Evolutionary conservation across 2,329 filamentous ascomycete species (phyloP).

Genomic region (Elsinoe fawcettii): DNA sequence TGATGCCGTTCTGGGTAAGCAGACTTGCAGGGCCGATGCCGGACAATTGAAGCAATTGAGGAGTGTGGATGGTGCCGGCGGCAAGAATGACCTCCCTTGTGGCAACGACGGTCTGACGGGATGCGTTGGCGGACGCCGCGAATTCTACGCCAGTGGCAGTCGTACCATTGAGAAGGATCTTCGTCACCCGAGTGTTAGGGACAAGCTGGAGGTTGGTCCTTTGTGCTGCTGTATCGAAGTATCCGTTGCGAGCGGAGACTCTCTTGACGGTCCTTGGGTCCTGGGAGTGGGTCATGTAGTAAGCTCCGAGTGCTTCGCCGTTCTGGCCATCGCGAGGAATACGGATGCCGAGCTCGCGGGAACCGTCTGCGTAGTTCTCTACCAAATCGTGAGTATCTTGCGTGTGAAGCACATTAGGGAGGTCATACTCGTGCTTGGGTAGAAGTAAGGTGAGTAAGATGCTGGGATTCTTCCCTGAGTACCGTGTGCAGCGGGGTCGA

Average conservation of each 20-base stretch:
- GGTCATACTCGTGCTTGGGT: background rate
- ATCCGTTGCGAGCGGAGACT: constrained; percentile 31
- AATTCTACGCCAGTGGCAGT: constrained; percentile 20
- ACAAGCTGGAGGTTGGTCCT: constrained; percentile 38
- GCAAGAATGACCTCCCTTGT: constrained; percentile 26
- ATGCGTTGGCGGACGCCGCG: constrained; percentile 20
- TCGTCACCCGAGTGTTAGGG: constrained; percentile 25
- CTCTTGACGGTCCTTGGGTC: constrained; percentile 28
- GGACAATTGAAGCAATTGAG: constrained; percentile 27
- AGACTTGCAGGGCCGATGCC: constrained; percentile 52
- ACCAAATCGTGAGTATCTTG: background rate
- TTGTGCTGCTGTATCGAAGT: constrained; percentile 29
- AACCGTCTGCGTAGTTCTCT: constrained; percentile 6
- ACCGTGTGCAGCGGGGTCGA: constrained; percentile 28
- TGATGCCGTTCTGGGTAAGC: constrained; percentile 41
- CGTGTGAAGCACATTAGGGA: background rate
- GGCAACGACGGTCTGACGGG: constrained; percentile 22
- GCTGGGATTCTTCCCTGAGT: constrained; percentile 28
- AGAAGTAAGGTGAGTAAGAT: constrained; percentile 9
- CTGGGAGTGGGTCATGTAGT: constrained; percentile 12
- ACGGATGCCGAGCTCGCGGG: constrained; percentile 26
- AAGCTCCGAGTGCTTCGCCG: constrained; percentile 27
- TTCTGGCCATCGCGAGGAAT: constrained; percentile 31
- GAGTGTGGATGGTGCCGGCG: constrained; percentile 26
- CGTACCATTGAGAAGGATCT: constrained; percentile 25